Percentiles rank a stretch among this genome's conserved stretches.
Conservation (phyloP, 768 basidiomycete genomes). For the Candolleomyces efflorescens region DNA sequence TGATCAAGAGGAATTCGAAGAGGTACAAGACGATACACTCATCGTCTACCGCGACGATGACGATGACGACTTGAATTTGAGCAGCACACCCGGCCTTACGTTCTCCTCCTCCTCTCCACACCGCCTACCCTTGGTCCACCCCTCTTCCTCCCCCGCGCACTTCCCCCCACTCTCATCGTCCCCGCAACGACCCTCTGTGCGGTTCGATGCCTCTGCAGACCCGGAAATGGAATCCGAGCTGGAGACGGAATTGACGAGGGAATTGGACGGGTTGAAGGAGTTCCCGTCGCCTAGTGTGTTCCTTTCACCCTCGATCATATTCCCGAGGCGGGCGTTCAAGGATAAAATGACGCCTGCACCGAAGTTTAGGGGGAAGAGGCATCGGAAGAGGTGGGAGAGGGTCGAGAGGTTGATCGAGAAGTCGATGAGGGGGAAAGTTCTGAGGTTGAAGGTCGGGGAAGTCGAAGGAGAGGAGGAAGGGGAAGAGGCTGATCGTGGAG, state of each 20-base stretch:
- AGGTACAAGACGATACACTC: background rate
- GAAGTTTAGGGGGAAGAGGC: slow-evolving; percentile 27
- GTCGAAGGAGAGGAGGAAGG: slow-evolving; percentile 29
- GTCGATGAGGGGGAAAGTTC: slow-evolving; percentile 16
- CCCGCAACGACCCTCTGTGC: slow-evolving; percentile 1
- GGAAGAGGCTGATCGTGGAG: slow-evolving; percentile 16
- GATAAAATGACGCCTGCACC: slow-evolving; percentile 38
- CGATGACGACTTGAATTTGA: background rate
- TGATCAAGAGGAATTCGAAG: background rate
- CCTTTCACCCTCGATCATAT: slow-evolving; percentile 1
- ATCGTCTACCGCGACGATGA: background rate
- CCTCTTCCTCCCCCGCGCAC: background rate
- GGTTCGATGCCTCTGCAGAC: slow-evolving; percentile 5
- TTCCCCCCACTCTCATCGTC: background rate
- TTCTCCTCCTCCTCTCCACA: slow-evolving; percentile 5
- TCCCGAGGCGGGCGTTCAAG: background rate
- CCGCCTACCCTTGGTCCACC: background rate
- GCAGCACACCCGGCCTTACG: slow-evolving; percentile 4
- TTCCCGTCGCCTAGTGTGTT: slow-evolving; percentile 8
- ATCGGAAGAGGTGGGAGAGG: slow-evolving; percentile 31
- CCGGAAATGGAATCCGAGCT: too few species aligned
- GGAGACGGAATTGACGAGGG: too few species aligned
- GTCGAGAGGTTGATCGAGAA: slow-evolving; percentile 22
- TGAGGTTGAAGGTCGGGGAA: slow-evolving; percentile 28
- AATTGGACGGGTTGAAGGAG: too few species aligned